These are phyloP conservation scores for Pichia kluyveri DNA, from an alignment of 805 yeast species.

Conservation along the genomic window DNA sequence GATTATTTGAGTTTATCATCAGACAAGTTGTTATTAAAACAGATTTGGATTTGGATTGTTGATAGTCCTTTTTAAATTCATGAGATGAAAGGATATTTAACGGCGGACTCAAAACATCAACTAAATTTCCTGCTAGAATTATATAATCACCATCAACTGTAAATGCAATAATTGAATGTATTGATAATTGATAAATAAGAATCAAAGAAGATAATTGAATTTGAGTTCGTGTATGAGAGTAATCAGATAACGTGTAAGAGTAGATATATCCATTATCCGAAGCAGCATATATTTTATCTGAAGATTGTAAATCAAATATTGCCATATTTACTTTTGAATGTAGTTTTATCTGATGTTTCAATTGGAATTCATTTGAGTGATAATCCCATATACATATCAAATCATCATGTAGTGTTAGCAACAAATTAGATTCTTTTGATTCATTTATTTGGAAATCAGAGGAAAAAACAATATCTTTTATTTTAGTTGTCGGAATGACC, in stretches of 20 bases:
- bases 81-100: constrained; percentile 6
- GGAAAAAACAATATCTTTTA: background rate
- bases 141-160: constrained; percentile 13
- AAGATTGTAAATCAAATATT: background rate
- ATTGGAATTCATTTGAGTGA: background rate
- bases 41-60: background rate
- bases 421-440: background rate
- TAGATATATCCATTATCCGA: background rate
- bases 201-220: background rate
- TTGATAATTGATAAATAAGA: constrained; percentile 5
- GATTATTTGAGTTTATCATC: constrained; percentile 13
- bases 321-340: background rate
- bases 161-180: constrained; percentile 4
- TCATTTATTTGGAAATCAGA: background rate
- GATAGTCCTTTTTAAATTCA: background rate
- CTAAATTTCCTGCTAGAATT: constrained; percentile 17
- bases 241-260: background rate
- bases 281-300: background rate
- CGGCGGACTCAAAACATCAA: constrained; percentile 11
- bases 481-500: background rate
- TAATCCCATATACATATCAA: background rate
- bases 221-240: background rate
- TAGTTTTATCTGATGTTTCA: background rate
- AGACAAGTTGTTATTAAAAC: constrained; percentile 13
- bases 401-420: background rate